phyloP scores from a whole-genome alignment of 1,284 basidiomycete species.

The Marasmius tenuissimus region DNA sequence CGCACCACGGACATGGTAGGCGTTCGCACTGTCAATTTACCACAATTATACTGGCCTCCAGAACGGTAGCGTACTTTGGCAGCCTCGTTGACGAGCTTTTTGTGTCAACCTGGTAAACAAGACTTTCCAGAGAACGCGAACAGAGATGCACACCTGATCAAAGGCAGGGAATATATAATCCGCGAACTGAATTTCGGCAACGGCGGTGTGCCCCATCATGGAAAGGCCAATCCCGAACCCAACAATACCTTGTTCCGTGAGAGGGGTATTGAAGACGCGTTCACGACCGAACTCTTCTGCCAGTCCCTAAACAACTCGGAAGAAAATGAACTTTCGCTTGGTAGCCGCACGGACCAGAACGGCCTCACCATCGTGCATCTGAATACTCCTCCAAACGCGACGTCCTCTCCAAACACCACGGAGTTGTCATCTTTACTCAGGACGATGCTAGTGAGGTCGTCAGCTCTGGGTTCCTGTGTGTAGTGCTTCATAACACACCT shows the following conservation, averaged over 20 bases:
- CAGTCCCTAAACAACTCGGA: conserved; percentile 59
- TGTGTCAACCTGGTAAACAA: conserved; percentile 13
- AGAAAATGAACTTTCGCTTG: conserved; percentile 9
- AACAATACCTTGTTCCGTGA: conserved; percentile 94
- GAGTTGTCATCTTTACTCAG: conserved; percentile 84
- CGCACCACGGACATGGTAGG: conserved; percentile 82
- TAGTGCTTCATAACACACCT: conserved; percentile 45
- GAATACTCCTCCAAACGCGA: conserved; percentile 93
- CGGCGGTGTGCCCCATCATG: conserved; percentile 91
- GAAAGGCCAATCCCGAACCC: conserved; percentile 94
- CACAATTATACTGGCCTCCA: conserved; percentile 82
- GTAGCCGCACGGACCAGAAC: not conserved
- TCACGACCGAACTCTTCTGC: conserved; percentile 92
- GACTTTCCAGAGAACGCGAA: conserved; percentile 5
- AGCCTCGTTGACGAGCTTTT: conserved; percentile 90
- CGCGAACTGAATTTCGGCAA: conserved; percentile 90
- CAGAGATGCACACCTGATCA: conserved; percentile 64
- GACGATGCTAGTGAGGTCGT: conserved; percentile 55
- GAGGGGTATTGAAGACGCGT: conserved; percentile 93
- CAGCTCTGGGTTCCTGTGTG: not conserved
- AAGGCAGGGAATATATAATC: conserved; percentile 92
- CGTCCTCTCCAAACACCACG: conserved; percentile 92
- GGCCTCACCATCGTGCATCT: conserved; percentile 75
- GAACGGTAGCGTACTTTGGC: conserved; percentile 92
- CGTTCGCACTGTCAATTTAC: conserved; percentile 84